Conservation (phyloP, 352 stramenopile species). For the Achlya hypogyna region DNA sequence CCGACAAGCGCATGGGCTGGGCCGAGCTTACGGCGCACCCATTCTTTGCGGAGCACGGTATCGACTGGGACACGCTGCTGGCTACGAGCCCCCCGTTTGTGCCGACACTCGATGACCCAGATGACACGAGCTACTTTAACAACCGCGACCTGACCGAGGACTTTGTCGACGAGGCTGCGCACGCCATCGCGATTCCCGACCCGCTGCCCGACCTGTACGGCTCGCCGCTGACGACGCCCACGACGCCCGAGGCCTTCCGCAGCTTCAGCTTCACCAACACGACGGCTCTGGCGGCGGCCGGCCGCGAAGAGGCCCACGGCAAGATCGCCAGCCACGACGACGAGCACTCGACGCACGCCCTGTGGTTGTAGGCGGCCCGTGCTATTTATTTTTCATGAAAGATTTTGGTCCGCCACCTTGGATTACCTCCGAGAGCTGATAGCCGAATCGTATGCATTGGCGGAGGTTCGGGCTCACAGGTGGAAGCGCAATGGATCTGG, state of each 20-base stretch:
- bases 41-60: conserved; percentile 51
- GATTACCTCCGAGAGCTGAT: too few species aligned
- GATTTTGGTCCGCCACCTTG: too few species aligned
- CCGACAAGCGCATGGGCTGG: conserved; percentile 51
- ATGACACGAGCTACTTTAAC: conserved; percentile 88
- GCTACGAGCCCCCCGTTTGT: conserved; percentile 78
- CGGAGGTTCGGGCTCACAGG: too few species aligned
- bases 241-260: conserved; percentile 40
- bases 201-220: background rate
- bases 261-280: conserved; percentile 84
- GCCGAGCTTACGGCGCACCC: conserved; percentile 47
- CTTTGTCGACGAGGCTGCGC: conserved; percentile 55
- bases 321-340: conserved; percentile 13
- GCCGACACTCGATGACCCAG: conserved; percentile 70
- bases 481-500: too few species aligned
- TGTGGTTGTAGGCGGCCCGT: conserved; percentile 15
- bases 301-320: conserved; percentile 51
- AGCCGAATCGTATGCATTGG: too few species aligned
- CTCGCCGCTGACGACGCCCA: background rate
- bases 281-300: conserved; percentile 68
- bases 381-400: too few species aligned
- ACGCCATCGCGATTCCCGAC: conserved; percentile 14
- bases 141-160: conserved; percentile 80
- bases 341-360: background rate
- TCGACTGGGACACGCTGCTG: conserved; percentile 76